Base-by-base conservation (phyloP, 1,284 basidiomycete species). In the Chalciporus piperatoides region DNA sequence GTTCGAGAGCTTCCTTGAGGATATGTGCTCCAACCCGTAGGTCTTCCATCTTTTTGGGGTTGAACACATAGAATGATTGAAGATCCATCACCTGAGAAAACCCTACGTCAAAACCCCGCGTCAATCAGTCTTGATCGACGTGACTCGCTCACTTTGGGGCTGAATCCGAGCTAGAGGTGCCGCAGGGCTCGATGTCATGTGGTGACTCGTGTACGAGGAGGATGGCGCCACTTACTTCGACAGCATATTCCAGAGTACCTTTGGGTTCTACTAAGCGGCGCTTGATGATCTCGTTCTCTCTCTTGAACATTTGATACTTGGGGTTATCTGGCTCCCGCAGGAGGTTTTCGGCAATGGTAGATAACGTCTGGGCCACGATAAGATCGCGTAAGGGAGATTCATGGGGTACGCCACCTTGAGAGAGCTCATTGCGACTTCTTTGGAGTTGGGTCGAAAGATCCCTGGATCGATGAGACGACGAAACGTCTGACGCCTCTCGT, bases 81-180 rank as follows among this genome's bases (percentile, higher is more conserved):
- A 86, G 82, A 12, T 72, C 59, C 32, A 65, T 59, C 35, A 80
- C 73, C 69, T 75, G 47, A 2, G 59, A 48, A 59, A 15, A 9
- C 30, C 27, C 33, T 14, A 2, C 10, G 19, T 33, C 19, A 49
- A 21, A 6, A 42, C 37, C 7, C 10, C 30, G 11, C 23, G 38
- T 23, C 12, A 37, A 44, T 27, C 28, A 24, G 15, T 6, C 10
- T 8, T 32, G 39, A 30, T 24, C 23, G 35, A n/a, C 17, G 15
- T 35, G 27, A 23, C 15, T 51, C 28, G 53, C 61, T 41, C 59
- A 84, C 85, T 63, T 82, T 73, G 24, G 83, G 78, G 21, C 74
- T 69, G 59, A 90, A 90, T 9, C 86, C 87, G 59, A 90, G 76
- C 86, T 90, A 49, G 1, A n/a, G n/a, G n/a, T n/a, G n/a, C n/a